phyloP scores from a whole-genome alignment of 768 basidiomycete genomes.

The Cytidiella melzeri region DNA sequence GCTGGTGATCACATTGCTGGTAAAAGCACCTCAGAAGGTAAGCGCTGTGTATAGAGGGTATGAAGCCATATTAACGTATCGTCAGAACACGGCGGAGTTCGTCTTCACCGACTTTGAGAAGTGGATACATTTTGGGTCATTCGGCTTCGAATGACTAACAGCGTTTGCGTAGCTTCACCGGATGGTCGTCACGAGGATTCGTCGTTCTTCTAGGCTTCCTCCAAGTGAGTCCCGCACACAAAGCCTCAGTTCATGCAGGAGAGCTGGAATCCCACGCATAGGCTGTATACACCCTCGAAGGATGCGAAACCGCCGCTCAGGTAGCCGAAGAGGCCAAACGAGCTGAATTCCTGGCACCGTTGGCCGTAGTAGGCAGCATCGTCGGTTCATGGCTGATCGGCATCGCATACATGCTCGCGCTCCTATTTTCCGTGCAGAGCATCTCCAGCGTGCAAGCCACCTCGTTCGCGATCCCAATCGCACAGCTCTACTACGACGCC shows the following conservation, averaged over 20 bases:
- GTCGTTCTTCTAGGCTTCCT: conserved; percentile 55
- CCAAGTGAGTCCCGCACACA: conserved; percentile 26
- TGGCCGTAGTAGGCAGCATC: conserved; percentile 51
- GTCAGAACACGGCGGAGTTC: conserved; percentile 43
- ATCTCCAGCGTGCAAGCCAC: conserved; percentile 44
- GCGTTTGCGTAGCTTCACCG: conserved; percentile 39
- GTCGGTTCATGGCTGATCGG: conserved; percentile 53
- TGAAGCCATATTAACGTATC: not conserved
- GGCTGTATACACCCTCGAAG: conserved; percentile 57
- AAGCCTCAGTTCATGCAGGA: not conserved
- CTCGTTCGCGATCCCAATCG: conserved; percentile 50
- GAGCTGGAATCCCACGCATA: conserved; percentile 11
- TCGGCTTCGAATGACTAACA: not conserved
- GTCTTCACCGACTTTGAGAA: conserved; percentile 55
- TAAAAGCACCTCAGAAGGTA: conserved; percentile 50
- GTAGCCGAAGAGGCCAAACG: conserved; percentile 54
- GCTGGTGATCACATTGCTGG: conserved; percentile 49
- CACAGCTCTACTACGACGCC: conserved; percentile 51
- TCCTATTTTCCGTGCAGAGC: conserved; percentile 52
- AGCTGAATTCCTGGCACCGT: conserved; percentile 50
- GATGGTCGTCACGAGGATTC: conserved; percentile 47
- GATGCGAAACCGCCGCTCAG: conserved; percentile 60
- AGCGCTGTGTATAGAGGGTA: not conserved
- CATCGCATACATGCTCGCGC: conserved; percentile 50
- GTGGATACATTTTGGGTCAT: too few relatives aligned